Base-by-base conservation (phyloP, 2,329 filamentous ascomycete genomes). In the Aspergillus brasiliensis region DNA sequence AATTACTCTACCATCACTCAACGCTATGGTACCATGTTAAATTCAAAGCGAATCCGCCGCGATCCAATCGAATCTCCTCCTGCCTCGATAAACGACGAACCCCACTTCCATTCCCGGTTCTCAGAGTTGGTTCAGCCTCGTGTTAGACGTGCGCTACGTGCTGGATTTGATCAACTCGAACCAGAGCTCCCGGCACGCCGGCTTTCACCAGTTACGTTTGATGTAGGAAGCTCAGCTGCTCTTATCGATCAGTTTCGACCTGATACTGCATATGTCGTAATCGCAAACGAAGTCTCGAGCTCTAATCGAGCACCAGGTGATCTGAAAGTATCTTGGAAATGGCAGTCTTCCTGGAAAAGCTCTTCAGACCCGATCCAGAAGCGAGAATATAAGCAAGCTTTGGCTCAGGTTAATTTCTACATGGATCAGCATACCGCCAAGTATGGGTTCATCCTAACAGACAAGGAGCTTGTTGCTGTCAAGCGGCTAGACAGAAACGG, bases 41-140 rank as follows among this genome's bases (percentile, higher is more conserved):
- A 60, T 57, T 27, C 51, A 17, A 57, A n/a, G n/a, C 54, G 46
- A 40, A 65, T 67, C 31, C 21, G 11, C 6, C 17, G 48, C 19
- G 61, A 65, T 10, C 58, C 56, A 15, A 60, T 65, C 21, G 59
- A n/a, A 8, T 65, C 58, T 13, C 57, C 59, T 15, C 62, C 62
- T 23, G 38, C 61, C n/a, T 19, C 42, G 17, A 46, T 62, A 7
- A 62, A 55, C 49, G 53, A 58, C 51, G 62, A 64, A 40, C 42
- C 57, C 25, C 28, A 40, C 15, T 61, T 62, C 19, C 62, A 51
- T n/a, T 42, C 51, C 42, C 58, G 53, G 31, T 62, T 61, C 44
- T 27, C 51, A 13, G 57, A 49, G 5, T 49, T 60, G 6, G 40
- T 63, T 55, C 31, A 52, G 17, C 28, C 8, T 25, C 61, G 56